These are phyloP conservation scores for Mortierella alpina DNA, from an alignment of 192 early-diverging fungal genomes.

Conservation along the genomic window DNA sequence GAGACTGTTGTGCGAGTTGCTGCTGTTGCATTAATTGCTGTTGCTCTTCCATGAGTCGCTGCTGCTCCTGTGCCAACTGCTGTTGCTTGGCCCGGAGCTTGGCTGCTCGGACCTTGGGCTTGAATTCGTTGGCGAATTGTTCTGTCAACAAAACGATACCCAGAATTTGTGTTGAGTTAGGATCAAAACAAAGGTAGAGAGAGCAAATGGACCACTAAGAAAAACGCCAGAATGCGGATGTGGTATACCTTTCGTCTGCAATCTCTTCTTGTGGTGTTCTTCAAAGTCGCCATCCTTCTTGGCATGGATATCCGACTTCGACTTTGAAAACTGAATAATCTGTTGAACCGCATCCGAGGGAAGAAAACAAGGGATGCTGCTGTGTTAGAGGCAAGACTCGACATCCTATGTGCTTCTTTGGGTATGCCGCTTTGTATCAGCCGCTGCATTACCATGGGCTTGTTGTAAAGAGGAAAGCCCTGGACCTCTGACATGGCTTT, in stretches of 20 bases:
- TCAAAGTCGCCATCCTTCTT: conserved; percentile 75
- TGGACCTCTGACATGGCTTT: conserved; percentile 88
- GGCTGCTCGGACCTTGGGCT: conserved; percentile 33
- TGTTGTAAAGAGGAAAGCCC: conserved; percentile 82
- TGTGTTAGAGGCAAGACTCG: neutral
- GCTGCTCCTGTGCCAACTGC: conserved; percentile 34
- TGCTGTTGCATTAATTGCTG: conserved; percentile 26
- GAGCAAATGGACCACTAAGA: neutral
- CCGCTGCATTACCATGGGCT: conserved; percentile 75
- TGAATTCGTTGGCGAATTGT: conserved; percentile 48
- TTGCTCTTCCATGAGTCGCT: conserved; percentile 33
- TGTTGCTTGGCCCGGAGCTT: conserved; percentile 35
- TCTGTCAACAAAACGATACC: conserved; percentile 6
- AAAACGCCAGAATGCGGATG: neutral
- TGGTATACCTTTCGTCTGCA: conserved; percentile 71
- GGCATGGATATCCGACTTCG: conserved; percentile 71
- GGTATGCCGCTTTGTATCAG: neutral
- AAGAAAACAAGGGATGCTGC: neutral
- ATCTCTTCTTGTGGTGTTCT: conserved; percentile 68
- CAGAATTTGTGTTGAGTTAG: neutral
- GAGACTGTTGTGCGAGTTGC: conserved; percentile 18
- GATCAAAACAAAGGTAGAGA: neutral
- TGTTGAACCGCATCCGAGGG: conserved; percentile 10
- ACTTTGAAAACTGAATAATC: conserved; percentile 67
- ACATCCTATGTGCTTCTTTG: neutral